Evolutionary conservation across 495 filamentous ascomycete species (phyloP).

Genomic region (Jackrogersella multiformis): DNA sequence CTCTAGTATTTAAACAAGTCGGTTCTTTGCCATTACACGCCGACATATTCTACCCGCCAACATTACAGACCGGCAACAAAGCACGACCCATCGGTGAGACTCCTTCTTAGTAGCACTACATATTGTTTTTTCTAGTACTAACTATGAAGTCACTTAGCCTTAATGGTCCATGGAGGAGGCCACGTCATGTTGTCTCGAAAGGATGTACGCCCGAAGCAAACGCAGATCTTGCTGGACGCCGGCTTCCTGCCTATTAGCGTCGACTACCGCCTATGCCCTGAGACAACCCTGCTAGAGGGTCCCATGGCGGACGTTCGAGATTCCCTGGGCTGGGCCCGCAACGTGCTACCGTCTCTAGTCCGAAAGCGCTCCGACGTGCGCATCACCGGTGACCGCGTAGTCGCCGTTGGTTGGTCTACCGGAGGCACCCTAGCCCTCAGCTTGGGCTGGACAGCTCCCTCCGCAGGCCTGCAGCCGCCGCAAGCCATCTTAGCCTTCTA

Average conservation of each 20-base stretch:
- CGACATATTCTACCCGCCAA: conserved; percentile 57
- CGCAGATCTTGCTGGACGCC: conserved; percentile 44
- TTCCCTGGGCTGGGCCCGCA: conserved; percentile 57
- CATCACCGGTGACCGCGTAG: conserved; percentile 52
- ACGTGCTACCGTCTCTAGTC: conserved; percentile 49
- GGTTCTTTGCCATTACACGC: conserved; percentile 48
- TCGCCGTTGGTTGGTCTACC: conserved; percentile 65
- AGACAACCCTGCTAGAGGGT: conserved; percentile 58
- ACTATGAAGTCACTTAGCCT: conserved; percentile 47
- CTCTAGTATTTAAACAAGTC: conserved; percentile 45
- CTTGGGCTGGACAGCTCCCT: conserved; percentile 51
- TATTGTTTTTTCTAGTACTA: background rate
- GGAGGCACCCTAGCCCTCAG: conserved; percentile 65
- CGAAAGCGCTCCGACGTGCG: conserved; percentile 41
- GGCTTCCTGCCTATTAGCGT: conserved; percentile 64
- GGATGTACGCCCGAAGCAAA: conserved; percentile 57
- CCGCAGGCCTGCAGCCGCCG: conserved; percentile 51
- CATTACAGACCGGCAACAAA: conserved; percentile 7
- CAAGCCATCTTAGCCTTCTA: conserved; percentile 64
- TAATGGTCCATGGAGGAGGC: conserved; percentile 68
- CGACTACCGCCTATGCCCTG: conserved; percentile 67
- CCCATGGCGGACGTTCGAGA: conserved; percentile 60
- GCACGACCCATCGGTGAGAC: conserved; percentile 23
- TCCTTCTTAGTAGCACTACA: background rate
- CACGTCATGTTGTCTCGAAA: conserved; percentile 59